phyloP scores from a whole-genome alignment of 345 rosid species.

The Cardamine resedifolia region DNA sequence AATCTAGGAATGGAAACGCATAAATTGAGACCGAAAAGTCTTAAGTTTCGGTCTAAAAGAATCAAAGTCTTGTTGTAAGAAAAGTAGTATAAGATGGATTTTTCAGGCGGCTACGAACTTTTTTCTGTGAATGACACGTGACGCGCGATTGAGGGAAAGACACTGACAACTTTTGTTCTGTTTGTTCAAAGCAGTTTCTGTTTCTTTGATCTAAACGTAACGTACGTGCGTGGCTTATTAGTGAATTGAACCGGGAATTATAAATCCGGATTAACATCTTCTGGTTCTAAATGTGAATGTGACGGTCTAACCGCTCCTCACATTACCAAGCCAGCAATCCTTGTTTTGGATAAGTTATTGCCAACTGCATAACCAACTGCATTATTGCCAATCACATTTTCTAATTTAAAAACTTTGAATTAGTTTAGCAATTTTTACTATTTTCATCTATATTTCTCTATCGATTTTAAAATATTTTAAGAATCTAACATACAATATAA shows the following conservation, averaged over 20 bases:
- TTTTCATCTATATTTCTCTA: too few species aligned
- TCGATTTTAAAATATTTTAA: neutral
- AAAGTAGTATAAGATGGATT: neutral
- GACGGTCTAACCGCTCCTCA: slow-evolving; percentile 12
- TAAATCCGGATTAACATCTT: slow-evolving; percentile 20
- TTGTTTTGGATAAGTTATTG: too few species aligned
- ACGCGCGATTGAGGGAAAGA: slow-evolving; percentile 15
- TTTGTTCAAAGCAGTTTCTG: slow-evolving; percentile 9
- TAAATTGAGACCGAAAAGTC: slow-evolving; percentile 5
- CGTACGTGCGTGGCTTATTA: slow-evolving; percentile 17
- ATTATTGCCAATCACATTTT: too few species aligned
- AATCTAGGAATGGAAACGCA: neutral
- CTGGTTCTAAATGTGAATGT: neutral
- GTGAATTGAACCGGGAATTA: slow-evolving; percentile 10
- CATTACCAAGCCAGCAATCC: too few species aligned
- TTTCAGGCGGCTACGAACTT: slow-evolving; percentile 23
- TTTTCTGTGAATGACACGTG: slow-evolving; percentile 33
- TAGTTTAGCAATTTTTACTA: neutral
- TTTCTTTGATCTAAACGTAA: neutral
- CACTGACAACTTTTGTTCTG: neutral
- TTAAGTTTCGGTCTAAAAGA: neutral
- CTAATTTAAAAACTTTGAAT: neutral
- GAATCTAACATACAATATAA: too few species aligned
- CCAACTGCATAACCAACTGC: too few species aligned
- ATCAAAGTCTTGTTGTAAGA: slow-evolving; percentile 6